Percentiles rank a stretch among this genome's conserved stretches.
These are phyloP conservation scores for Coemansia sp. DNA, from an alignment of 192 early-diverging fungal genomes.

Conservation along the genomic window DNA sequence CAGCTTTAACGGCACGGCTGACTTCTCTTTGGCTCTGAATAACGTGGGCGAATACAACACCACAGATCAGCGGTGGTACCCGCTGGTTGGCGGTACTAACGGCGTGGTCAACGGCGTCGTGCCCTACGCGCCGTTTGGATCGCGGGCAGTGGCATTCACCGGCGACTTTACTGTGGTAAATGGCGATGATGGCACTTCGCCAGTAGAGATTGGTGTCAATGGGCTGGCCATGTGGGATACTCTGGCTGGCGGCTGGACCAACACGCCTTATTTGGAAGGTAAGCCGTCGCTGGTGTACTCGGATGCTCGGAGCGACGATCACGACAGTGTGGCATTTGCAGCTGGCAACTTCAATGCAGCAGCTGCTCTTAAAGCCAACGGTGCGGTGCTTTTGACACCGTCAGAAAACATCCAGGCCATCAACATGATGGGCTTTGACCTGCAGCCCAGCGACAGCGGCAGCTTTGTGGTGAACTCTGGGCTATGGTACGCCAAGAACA, in stretches of 20 bases:
- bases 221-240: constrained; percentile 46
- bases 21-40: constrained; percentile 15
- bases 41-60: constrained; percentile 49
- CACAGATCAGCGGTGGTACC: constrained; percentile 36
- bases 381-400: constrained; percentile 29
- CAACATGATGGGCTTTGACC: constrained; percentile 24
- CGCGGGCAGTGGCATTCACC: constrained; percentile 22
- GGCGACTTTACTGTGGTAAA: constrained; percentile 30
- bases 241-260: constrained; percentile 27
- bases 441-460: constrained; percentile 22
- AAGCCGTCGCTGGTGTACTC: constrained; percentile 32
- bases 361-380: constrained; percentile 41
- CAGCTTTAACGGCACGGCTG: constrained; percentile 41
- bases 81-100: constrained; percentile 49
- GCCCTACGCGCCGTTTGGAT: constrained; percentile 45
- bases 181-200: background rate
- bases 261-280: constrained; percentile 35
- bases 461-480: constrained; percentile 53
- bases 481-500: constrained; percentile 55
- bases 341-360: constrained; percentile 37
- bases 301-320: constrained; percentile 11
- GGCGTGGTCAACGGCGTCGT: constrained; percentile 51
- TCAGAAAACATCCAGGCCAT: constrained; percentile 30
- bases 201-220: constrained; percentile 2
- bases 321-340: constrained; percentile 32